These are phyloP conservation scores for Gossypium rotundifolium DNA, from an alignment of 345 rosid genomes.

Conservation along the genomic window DNA sequence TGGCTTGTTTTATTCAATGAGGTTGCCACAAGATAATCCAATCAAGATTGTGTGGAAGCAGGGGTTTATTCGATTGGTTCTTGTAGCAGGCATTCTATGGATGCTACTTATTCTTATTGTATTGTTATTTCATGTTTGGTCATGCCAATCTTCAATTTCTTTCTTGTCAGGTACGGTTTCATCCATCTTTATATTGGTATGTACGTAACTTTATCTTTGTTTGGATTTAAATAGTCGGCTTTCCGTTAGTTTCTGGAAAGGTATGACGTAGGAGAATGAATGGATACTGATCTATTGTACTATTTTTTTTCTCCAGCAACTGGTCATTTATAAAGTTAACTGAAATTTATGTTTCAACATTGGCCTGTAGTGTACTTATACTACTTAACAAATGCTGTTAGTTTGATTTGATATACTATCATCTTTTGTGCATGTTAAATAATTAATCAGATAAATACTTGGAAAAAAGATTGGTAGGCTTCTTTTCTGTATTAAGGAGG, in stretches of 20 bases:
- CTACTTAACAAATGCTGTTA: neutral
- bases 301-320: neutral
- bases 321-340: neutral
- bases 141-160: conserved; percentile 71
- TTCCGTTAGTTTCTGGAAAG: neutral
- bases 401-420: neutral
- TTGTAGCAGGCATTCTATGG: conserved; percentile 80
- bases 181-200: neutral
- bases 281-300: neutral
- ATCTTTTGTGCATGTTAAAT: neutral
- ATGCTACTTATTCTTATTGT: conserved; percentile 76
- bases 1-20: conserved; percentile 48
- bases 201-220: neutral
- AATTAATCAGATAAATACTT: neutral
- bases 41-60: conserved; percentile 55
- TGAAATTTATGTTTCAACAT: neutral
- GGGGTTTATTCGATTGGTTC: conserved; percentile 71
- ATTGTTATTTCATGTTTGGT: conserved; percentile 76
- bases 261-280: neutral
- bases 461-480: neutral
- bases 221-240: neutral
- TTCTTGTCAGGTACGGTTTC: conserved; percentile 64
- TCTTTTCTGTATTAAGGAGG: neutral
- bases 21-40: conserved; percentile 43
- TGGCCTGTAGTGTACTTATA: neutral